These are phyloP conservation scores for Yamadazyma tumulicola DNA, from an alignment of 805 yeast genomes.

Conservation along the genomic window DNA sequence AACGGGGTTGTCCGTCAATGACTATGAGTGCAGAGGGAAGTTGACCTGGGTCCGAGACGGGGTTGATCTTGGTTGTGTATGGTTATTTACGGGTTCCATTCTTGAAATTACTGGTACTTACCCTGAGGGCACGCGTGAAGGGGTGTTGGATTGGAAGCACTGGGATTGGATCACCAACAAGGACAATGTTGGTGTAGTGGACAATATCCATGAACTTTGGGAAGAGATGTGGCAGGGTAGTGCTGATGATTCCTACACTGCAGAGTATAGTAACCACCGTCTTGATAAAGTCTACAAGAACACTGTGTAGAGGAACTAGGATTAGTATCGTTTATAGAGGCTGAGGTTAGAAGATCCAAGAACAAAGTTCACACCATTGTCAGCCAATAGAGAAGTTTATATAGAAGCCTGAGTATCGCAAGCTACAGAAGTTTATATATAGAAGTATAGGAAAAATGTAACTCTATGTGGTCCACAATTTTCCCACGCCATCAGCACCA, in stretches of 20 bases:
- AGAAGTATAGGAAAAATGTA: no score
- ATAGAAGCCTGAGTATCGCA: no score
- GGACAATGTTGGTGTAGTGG: slow-evolving; percentile 40
- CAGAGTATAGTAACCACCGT: no score
- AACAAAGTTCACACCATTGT: no score
- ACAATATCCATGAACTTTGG: slow-evolving; percentile 26
- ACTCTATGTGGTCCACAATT: slow-evolving; percentile 85
- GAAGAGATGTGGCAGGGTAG: slow-evolving; percentile 22
- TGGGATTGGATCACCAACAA: slow-evolving; percentile 33
- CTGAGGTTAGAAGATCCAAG: no score
- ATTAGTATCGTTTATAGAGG: no score
- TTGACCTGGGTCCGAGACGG: slow-evolving; percentile 30
- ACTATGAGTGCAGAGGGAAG: slow-evolving; percentile 30
- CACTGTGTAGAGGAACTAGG: no score
- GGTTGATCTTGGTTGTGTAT: slow-evolving; percentile 32
- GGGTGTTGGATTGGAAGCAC: slow-evolving; percentile 41
- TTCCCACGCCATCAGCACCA: slow-evolving; percentile 95
- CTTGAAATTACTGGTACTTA: slow-evolving; percentile 13
- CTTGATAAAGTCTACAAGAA: no score
- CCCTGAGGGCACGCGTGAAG: slow-evolving; percentile 29
- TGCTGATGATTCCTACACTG: slow-evolving; percentile 21
- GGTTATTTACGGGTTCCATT: slow-evolving; percentile 37
- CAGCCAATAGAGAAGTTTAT: no score
- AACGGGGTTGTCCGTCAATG: slow-evolving; percentile 31
- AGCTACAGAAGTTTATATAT: no score